These are phyloP conservation scores for Erodium texanum DNA, from an alignment of 441 rosid genomes.

Conservation along the genomic window DNA sequence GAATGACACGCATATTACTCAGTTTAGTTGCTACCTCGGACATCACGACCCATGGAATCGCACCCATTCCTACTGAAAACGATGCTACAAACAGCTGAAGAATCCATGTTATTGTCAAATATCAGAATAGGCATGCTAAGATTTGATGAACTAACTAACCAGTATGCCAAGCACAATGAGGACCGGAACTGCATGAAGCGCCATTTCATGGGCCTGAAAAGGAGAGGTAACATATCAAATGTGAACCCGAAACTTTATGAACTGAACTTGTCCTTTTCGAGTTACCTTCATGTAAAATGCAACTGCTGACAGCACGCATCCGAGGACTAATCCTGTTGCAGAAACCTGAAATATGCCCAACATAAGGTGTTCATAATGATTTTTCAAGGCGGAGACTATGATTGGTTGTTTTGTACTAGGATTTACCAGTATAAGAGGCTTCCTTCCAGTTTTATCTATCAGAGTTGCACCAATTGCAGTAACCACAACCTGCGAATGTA, in stretches of 20 bases:
- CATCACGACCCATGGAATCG: constrained; percentile 81
- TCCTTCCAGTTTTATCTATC: constrained; percentile 88
- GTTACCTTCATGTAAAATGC: constrained; percentile 73
- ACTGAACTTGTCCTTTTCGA: background rate
- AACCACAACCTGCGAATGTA: constrained; percentile 44
- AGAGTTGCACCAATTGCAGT: constrained; percentile 53
- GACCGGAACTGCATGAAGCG: constrained; percentile 52
- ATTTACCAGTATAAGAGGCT: constrained; percentile 65
- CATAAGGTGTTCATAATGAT: constrained; percentile 3
- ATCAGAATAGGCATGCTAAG: background rate
- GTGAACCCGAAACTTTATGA: background rate
- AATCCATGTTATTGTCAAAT: constrained; percentile 7
- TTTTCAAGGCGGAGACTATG: background rate
- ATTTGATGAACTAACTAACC: constrained; percentile 35
- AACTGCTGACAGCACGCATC: constrained; percentile 42
- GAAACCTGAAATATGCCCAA: constrained; percentile 40
- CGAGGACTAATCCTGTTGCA: constrained; percentile 55
- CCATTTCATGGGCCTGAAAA: constrained; percentile 47
- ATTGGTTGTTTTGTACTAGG: background rate
- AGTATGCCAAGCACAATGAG: constrained; percentile 66
- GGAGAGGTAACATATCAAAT: background rate
- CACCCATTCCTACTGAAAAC: constrained; percentile 90
- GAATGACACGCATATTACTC: background rate
- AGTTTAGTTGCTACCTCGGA: constrained; percentile 44
- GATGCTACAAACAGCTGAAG: constrained; percentile 63